Evolutionary conservation across 148 eudicot genomes (phyloP), one percentile per base, ranked within the genome.

Genomic region (Gaultheria prostrata): DNA sequence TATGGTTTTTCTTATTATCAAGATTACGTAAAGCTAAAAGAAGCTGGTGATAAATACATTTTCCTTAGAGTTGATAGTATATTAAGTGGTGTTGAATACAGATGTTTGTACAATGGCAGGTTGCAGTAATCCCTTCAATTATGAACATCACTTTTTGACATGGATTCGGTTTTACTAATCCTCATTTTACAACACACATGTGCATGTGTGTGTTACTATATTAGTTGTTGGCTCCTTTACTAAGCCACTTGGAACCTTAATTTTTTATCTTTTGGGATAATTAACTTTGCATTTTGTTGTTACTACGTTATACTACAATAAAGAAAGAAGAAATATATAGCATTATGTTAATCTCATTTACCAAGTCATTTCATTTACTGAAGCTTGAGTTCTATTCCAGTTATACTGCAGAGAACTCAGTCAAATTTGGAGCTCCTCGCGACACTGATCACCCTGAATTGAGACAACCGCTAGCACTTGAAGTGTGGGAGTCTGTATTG

Each of bases 321-420:
- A 61, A 24, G 61, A 13, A 63, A 63, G 69, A 63, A 63, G 69
- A 63, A n/a, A 61, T n/a, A 21, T 7, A 26, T n/a, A n/a, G 30
- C 30, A 63, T 63, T 63, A 63, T 9, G 13, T 63, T 24, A 4
- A 9, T 24, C 69, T 63, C 49, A 35, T 43, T 74, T 43, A 5
- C 51, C 20, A 13, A 30, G 69, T 59, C 67, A 59, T 59, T 59
- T 21, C 67, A n/a, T 20, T 50, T 39, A 76, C 45, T 82, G 73
- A 39, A 50, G 18, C 63, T 77, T 15, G 39, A 46, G 51, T 80
- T 75, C 43, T 46, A 32, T 76, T 20, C 76, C 84, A 95, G 98
- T 88, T 94, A 95, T 84, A 90, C 97, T 48, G 94, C 92, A 57
- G 94, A 93, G 83, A 92, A 93, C 81, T 89, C 94, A 1, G 82